Percentiles rank a stretch among this genome's conserved stretches.
Evolutionary conservation across 805 yeast species (phyloP).

Genomic region (Schizosaccharomyces osmophilus): DNA sequence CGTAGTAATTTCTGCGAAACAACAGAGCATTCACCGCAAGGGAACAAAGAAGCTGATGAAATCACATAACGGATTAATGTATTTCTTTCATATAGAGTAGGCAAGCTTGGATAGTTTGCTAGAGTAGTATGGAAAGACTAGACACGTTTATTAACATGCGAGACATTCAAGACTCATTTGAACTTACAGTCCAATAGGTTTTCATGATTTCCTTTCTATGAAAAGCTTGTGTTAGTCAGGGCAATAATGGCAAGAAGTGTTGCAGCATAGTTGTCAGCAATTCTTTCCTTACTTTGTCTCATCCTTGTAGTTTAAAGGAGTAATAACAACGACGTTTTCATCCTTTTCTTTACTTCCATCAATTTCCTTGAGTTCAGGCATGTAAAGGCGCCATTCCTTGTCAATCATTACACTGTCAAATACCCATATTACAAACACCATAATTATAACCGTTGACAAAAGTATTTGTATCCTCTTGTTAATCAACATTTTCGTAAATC

Average conservation of each 20-base stretch:
- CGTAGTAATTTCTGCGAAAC: constrained; percentile 53
- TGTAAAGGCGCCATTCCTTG: neutral
- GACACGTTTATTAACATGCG: neutral
- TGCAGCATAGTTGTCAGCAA: too few species aligned
- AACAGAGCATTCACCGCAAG: constrained; percentile 91
- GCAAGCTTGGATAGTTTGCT: constrained; percentile 76
- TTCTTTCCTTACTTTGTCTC: neutral
- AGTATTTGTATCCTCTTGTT: neutral
- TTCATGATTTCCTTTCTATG: neutral
- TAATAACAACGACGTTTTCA: neutral
- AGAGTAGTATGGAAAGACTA: constrained; percentile 60
- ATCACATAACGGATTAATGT: constrained; percentile 41
- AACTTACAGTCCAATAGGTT: neutral
- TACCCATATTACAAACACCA: neutral
- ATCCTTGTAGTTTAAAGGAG: neutral
- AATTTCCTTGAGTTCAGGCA: neutral
- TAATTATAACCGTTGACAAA: neutral
- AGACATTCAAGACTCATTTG: too few species aligned
- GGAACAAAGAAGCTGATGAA: constrained; percentile 75
- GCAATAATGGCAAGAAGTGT: too few species aligned
- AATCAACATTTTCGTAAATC: neutral
- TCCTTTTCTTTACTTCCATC: neutral
- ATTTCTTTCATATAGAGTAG: constrained; percentile 34
- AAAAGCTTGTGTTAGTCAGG: too few species aligned
- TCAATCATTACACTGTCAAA: neutral